Evolutionary conservation across 1,139 yeast genomes (phyloP).

Genomic region (Lizanozyma gosingica): DNA sequence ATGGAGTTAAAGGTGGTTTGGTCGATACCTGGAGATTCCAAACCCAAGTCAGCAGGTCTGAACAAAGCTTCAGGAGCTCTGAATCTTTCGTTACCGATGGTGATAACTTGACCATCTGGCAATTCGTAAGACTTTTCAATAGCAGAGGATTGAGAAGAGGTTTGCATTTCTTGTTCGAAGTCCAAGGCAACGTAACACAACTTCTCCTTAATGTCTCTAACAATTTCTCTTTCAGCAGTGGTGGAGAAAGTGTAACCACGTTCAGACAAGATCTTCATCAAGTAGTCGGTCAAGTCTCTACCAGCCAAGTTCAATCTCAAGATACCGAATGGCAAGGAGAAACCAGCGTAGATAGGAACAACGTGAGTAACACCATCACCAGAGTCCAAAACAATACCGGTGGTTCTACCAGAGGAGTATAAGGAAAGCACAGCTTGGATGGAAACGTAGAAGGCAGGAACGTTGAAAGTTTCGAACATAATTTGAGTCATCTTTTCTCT

Average conservation of each 20-base stretch:
- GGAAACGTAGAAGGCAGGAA: conserved; percentile 97
- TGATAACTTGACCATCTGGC: conserved; percentile 99
- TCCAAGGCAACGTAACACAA: conserved; percentile 96
- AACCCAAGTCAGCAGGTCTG: conserved; percentile 97
- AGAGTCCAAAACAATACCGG: conserved; percentile 98
- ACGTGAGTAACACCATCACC: conserved; percentile 99
- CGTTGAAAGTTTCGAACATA: conserved; percentile 97
- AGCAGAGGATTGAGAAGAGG: conserved; percentile 96
- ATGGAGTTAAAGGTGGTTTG: conserved; percentile 99
- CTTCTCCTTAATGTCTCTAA: conserved; percentile 98
- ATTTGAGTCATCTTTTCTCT: conserved; percentile 99
- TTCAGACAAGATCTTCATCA: conserved; percentile 96
- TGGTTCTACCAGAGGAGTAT: conserved; percentile 99
- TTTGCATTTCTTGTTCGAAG: conserved; percentile 97
- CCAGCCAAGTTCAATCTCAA: conserved; percentile 99
- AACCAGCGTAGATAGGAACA: conserved; percentile 99
- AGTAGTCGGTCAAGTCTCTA: conserved; percentile 97
- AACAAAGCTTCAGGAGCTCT: conserved; percentile 99
- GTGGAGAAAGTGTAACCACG: conserved; percentile 99
- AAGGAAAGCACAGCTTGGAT: conserved; percentile 97
- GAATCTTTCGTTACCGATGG: conserved; percentile 99
- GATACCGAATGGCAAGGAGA: conserved; percentile 98
- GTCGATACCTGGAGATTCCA: conserved; percentile 99
- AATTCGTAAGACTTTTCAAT: conserved; percentile 98
- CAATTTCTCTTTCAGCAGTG: conserved; percentile 99